These are phyloP conservation scores for Pestalotiopsis sp. DNA, from an alignment of 2,329 filamentous ascomycete species.

Conservation along the genomic window DNA sequence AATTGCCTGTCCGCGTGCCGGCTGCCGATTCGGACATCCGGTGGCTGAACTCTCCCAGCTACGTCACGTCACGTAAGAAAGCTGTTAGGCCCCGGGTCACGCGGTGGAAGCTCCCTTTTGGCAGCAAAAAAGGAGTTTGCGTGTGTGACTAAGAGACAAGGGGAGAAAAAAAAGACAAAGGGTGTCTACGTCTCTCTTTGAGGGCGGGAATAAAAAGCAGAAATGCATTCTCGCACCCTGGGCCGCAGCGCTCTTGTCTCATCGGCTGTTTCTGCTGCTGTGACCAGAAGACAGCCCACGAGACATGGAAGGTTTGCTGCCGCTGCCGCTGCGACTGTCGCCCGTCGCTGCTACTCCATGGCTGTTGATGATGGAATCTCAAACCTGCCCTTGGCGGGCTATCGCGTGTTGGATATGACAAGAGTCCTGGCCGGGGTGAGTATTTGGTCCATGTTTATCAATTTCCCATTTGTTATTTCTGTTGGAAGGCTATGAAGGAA, in stretches of 20 bases:
- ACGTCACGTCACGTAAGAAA: conserved; percentile 4
- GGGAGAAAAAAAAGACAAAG: background rate
- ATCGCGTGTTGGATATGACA: conserved; percentile 94
- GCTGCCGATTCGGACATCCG: conserved; percentile 7
- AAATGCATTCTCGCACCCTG: conserved; percentile 8
- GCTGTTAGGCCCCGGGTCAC: background rate
- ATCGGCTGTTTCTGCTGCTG: conserved; percentile 1
- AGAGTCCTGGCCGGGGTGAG: conserved; percentile 90
- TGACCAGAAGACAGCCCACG: background rate
- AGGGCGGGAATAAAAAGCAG: background rate
- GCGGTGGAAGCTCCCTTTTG: background rate
- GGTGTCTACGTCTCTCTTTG: background rate
- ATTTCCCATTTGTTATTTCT: conserved; percentile 13
- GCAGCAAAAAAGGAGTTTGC: background rate
- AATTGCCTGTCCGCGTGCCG: background rate
- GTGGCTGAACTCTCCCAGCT: conserved; percentile 3
- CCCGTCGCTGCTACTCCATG: conserved; percentile 25
- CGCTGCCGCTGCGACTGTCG: conserved; percentile 2
- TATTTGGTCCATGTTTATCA: conserved; percentile 23
- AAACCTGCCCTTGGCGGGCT: conserved; percentile 74
- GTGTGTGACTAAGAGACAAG: conserved; percentile 1
- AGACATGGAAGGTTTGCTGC: conserved; percentile 9
- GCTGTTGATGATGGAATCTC: conserved; percentile 28
- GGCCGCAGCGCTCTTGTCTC: background rate
- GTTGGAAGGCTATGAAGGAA: background rate